Conservation (phyloP, 257 asterid species). For the Eustoma russellianum region DNA sequence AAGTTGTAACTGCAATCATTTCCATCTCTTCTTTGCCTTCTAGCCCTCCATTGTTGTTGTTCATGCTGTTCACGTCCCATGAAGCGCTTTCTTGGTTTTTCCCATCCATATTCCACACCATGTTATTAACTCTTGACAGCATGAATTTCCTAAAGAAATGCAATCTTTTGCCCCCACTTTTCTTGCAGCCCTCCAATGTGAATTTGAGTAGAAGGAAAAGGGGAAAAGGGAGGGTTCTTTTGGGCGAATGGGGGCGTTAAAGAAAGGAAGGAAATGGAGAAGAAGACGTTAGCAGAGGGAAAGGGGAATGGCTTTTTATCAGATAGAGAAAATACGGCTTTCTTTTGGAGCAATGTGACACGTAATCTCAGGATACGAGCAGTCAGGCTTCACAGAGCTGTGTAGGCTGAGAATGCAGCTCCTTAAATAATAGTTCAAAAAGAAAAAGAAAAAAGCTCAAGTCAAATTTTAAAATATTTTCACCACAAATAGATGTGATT, state of each 20-base stretch:
- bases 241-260: background rate
- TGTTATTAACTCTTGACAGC: conserved; percentile 56
- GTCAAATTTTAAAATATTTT: too few species aligned
- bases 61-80: conserved; percentile 37
- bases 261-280: conserved; percentile 12
- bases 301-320: conserved; percentile 18
- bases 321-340: conserved; percentile 6
- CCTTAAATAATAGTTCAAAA: too few species aligned
- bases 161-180: background rate
- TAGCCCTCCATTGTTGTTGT: conserved; percentile 7
- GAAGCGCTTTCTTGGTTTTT: conserved; percentile 37
- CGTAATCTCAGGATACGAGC: background rate
- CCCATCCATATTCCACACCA: conserved; percentile 63
- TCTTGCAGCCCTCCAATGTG: background rate
- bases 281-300: conserved; percentile 18
- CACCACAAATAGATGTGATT: too few species aligned
- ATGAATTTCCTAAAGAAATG: conserved; percentile 12
- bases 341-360: conserved; percentile 22
- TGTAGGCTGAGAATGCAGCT: too few species aligned
- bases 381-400: too few species aligned
- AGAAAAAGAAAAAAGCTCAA: too few species aligned
- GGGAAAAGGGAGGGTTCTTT: background rate
- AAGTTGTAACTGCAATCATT: conserved; percentile 42
- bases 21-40: conserved; percentile 38
- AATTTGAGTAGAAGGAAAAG: conserved; percentile 6